Conservation (phyloP, 495 filamentous ascomycete genomes). For the Cairneyella variabilis region DNA sequence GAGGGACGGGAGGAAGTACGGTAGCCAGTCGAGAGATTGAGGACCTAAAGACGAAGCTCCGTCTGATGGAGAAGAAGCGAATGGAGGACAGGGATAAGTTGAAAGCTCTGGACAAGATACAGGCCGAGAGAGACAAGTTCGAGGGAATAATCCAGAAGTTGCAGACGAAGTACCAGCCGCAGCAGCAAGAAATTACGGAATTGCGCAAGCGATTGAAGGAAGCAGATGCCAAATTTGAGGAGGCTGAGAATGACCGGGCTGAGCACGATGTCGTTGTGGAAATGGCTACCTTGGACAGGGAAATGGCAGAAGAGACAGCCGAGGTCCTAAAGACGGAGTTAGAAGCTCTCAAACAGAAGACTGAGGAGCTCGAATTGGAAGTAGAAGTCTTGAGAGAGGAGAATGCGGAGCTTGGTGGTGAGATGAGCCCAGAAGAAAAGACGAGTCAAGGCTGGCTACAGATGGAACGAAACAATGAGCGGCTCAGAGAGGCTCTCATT, state of each 20-base stretch:
- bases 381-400: conserved; percentile 84
- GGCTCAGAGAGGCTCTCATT: conserved; percentile 81
- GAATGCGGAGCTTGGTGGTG: conserved; percentile 74
- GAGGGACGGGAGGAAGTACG: conserved; percentile 29
- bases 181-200: conserved; percentile 75
- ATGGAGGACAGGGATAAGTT: conserved; percentile 84
- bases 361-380: conserved; percentile 85
- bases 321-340: conserved; percentile 78
- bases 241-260: conserved; percentile 66
- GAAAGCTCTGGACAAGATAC: conserved; percentile 70
- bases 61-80: conserved; percentile 76
- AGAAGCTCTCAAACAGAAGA: conserved; percentile 66
- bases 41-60: conserved; percentile 73
- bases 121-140: conserved; percentile 79
- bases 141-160: conserved; percentile 88
- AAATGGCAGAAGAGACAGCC: conserved; percentile 94
- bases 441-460: conserved; percentile 83
- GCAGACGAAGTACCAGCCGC: conserved; percentile 82
- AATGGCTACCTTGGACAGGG: conserved; percentile 82
- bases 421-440: conserved; percentile 85
- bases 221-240: conserved; percentile 59
- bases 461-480: conserved; percentile 85
- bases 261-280: conserved; percentile 84
- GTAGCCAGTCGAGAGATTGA: conserved; percentile 64
- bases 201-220: conserved; percentile 76